These are phyloP conservation scores for Madurella mycetomatis DNA, from an alignment of 2,329 filamentous ascomycete genomes.

Conservation along the genomic window DNA sequence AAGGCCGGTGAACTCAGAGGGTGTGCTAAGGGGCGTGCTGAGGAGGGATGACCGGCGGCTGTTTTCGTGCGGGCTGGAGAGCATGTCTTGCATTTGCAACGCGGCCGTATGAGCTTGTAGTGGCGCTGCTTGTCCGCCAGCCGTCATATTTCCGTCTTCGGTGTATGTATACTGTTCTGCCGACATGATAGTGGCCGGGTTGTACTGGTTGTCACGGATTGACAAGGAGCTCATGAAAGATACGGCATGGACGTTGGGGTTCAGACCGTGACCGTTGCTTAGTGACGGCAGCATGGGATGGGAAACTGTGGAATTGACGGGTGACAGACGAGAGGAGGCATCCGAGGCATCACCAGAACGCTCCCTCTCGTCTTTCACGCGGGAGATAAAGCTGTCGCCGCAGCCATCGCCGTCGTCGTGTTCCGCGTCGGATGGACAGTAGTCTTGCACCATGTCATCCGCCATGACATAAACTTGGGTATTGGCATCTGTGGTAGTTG, in stretches of 20 bases:
- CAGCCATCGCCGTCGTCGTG: slow-evolving; percentile 47
- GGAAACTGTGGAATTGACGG: slow-evolving; percentile 27
- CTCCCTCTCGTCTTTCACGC: neutral
- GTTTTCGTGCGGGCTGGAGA: slow-evolving; percentile 37
- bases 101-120: slow-evolving; percentile 31
- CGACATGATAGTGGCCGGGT: slow-evolving; percentile 37
- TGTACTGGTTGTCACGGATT: slow-evolving; percentile 39
- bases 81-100: slow-evolving; percentile 43
- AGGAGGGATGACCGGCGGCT: slow-evolving; percentile 44
- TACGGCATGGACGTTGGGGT: slow-evolving; percentile 29
- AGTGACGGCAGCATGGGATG: slow-evolving; percentile 32
- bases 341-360: slow-evolving; percentile 19
- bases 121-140: slow-evolving; percentile 30
- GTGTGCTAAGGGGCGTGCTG: slow-evolving; percentile 34
- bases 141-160: slow-evolving; percentile 34
- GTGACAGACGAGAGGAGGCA: slow-evolving; percentile 32
- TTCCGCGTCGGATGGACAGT: slow-evolving; percentile 42
- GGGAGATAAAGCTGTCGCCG: slow-evolving; percentile 1
- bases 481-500: slow-evolving; percentile 38
- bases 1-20: slow-evolving; percentile 43
- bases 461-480: slow-evolving; percentile 48
- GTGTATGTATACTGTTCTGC: slow-evolving; percentile 40
- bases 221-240: slow-evolving; percentile 42
- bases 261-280: slow-evolving; percentile 36
- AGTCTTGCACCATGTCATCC: slow-evolving; percentile 48